Percentiles rank a stretch among this genome's conserved stretches.
phyloP scores from a whole-genome alignment of 2,329 filamentous ascomycete genomes.

The Sordariomycetes sp. region DNA sequence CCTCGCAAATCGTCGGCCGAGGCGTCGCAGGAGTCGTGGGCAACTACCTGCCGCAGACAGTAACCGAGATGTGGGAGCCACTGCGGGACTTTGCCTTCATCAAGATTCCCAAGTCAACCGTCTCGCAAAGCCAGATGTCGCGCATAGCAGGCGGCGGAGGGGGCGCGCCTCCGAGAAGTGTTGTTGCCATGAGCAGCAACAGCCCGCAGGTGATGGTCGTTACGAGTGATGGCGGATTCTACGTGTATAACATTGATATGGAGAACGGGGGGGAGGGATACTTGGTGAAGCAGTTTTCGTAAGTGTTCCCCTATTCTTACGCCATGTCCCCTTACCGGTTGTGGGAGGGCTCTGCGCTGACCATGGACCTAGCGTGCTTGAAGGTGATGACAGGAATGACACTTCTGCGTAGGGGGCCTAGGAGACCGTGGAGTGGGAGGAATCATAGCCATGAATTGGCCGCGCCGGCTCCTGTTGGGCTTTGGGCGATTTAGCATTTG shows the following conservation, averaged over 20 bases:
- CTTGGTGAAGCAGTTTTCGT: conserved; percentile 89
- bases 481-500: too few species aligned
- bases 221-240: conserved; percentile 90
- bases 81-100: conserved; percentile 93
- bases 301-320: conserved; percentile 28
- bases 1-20: conserved; percentile 87
- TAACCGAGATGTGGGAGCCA: conserved; percentile 97
- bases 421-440: too few species aligned
- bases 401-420: conserved; percentile 9
- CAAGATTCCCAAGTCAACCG: conserved; percentile 63
- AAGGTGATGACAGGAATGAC: conserved; percentile 46
- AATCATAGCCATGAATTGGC: too few species aligned
- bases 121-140: conserved; percentile 7
- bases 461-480: too few species aligned
- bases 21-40: conserved; percentile 83
- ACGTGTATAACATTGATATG: conserved; percentile 91
- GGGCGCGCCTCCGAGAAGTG: conserved; percentile 58
- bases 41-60: conserved; percentile 84
- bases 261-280: conserved; percentile 90
- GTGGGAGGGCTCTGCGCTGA: conserved; percentile 1
- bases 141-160: conserved; percentile 12
- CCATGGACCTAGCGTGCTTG: conserved; percentile 37
- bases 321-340: background rate
- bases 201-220: conserved; percentile 97
- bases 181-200: conserved; percentile 95